Base-by-base conservation (phyloP, 306 rosid genomes). In the Canavalia gladiata region DNA sequence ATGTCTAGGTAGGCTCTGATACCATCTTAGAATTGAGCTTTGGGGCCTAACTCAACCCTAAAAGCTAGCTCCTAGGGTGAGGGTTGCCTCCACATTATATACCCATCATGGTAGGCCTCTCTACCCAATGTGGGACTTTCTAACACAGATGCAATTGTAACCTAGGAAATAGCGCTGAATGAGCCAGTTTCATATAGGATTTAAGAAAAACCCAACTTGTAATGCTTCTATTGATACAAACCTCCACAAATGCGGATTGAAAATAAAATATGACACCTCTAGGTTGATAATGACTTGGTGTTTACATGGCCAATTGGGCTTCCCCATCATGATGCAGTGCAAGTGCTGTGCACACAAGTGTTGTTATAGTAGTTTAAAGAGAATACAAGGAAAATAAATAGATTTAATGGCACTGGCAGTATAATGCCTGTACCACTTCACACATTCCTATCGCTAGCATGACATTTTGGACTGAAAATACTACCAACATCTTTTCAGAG, bases 331-430 rank as follows among this genome's bases (percentile, higher is more conserved):
- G 45, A 74, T 75, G 80, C 41, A 57, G 12, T 25, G 39, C 70
- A 34, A 76, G 52, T 63, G 25, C 34, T 12, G 7, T 12, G 7
- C 54, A 50, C 37, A 63, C 63, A 43, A 73, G 37, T 64, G 35
- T 74, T 56, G 64, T 75, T 52, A 41, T 55, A 81, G 28, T n/a
- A 50, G 35, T 66, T 69, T 4, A 56, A 55, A 42, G 62, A 43
- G 43, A 7, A 55, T 66, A 72, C 18, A 0, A 30, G 18, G 35
- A 72, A 8, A 66, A 57, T 37, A 42, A 49, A 8, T 66, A 35
- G 51, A 60, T 42, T 5, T 58, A 76, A 59, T 34, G 58, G 65
- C 46, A 29, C 39, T 6, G 52, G 70, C 70, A 43, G 73, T 37
- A 67, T 28, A 45, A 47, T 33, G 29, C 41, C 43, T n/a, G 11